Base-by-base conservation (phyloP, 257 asterid genomes). In the Solanum etuberosum region DNA sequence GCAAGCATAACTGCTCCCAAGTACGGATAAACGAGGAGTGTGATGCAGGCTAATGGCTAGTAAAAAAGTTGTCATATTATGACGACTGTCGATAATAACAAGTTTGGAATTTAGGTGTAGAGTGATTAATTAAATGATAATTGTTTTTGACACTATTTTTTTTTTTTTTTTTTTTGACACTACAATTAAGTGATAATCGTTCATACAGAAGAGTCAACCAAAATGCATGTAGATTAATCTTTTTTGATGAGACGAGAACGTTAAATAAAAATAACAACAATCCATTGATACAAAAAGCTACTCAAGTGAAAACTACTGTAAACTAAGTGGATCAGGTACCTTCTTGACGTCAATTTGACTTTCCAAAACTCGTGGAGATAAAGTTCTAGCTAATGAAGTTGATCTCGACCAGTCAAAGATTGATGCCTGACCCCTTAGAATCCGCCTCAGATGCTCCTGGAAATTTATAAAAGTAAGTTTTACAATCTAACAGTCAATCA, bases 291-390 rank as follows among this genome's bases (percentile, higher is more conserved):
- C 68, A 48, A 18, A 81, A 46, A 81, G 85, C 15, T 61, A 81
- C 68, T 81, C 85, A 81, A 48, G 68, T 18, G 31, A 81, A 81
- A 48, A 46, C 67, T 80, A 34, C 67, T 80, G 84, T 15, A 80
- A 46, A 81, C 68, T 81, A 81, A 29, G 43, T 48, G 70, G 70
- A 81, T 38, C 70, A 86, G 18, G 20, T 91, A 96, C 99, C 99
- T 97, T 97, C 92, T 96, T 96, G 87, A 98, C 98, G 92, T 96
- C 99, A 90, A 96, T 93, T 92, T 96, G 99, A 90, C 99, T 97
- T 93, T 97, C 99, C 95, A 97, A 91, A 90, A 96, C 98, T 87
- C 98, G 94, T 59, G 99, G 99, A 88, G 99, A 97, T 65, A 97
- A 95, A 76, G 98, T 96, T 90, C 98, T 94, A 10, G 99, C 99